Evolutionary conservation across 345 rosid genomes (phyloP).

Genomic region (Pelargonium nanum): DNA sequence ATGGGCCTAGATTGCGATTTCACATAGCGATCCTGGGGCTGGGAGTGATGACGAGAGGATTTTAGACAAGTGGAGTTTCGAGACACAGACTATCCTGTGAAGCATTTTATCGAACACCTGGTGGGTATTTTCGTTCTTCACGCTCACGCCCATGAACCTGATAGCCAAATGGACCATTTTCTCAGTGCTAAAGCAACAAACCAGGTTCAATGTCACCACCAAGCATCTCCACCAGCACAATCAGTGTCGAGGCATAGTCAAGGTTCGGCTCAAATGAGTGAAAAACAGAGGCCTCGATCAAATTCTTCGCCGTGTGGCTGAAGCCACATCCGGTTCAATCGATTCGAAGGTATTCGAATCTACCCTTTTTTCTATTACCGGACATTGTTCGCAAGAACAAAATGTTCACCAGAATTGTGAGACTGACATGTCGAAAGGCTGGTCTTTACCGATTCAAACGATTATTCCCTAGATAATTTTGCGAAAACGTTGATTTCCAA

Average conservation of each 20-base stretch:
- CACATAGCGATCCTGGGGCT: no score
- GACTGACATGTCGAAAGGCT: slow-evolving; percentile 61
- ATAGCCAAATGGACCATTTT: not conserved
- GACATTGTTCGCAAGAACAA: slow-evolving; percentile 80
- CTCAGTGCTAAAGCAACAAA: not conserved
- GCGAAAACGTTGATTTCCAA: slow-evolving; percentile 53
- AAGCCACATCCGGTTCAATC: slow-evolving; percentile 85
- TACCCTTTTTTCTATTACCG: slow-evolving; percentile 83
- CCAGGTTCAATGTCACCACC: not conserved
- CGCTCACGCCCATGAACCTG: slow-evolving; percentile 4
- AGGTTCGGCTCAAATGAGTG: slow-evolving; percentile 90
- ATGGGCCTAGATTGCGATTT: no score
- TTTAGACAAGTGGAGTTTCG: no score
- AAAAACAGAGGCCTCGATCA: slow-evolving; percentile 74
- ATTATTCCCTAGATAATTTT: slow-evolving; percentile 53
- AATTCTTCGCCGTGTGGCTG: slow-evolving; percentile 88
- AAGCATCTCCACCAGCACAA: slow-evolving; percentile 19
- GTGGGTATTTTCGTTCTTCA: not conserved
- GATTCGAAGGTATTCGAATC: slow-evolving; percentile 68
- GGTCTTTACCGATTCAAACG: slow-evolving; percentile 52
- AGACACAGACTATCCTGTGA: no score
- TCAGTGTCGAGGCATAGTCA: slow-evolving; percentile 48
- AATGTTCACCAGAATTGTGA: slow-evolving; percentile 51
- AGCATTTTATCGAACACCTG: not conserved
- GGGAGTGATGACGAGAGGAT: no score